Evolutionary conservation across 305 asterid genomes (phyloP).

Genomic region (Fraxinus paxiana): DNA sequence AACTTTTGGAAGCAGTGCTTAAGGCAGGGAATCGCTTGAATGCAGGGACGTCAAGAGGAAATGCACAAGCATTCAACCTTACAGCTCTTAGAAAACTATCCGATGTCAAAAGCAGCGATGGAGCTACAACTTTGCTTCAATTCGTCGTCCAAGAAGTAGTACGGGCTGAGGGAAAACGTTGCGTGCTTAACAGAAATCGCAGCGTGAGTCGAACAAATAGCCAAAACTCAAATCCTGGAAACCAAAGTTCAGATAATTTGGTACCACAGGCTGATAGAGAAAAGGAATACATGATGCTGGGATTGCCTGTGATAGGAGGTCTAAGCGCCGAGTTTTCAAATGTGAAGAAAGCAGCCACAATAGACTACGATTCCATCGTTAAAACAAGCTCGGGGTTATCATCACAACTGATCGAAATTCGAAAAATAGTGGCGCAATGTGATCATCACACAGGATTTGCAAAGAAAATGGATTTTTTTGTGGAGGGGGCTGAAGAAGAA

Average conservation of each 20-base stretch:
- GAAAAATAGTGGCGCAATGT: conserved; percentile 29
- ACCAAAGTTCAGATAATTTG: conserved; percentile 24
- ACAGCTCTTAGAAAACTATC: conserved; percentile 76
- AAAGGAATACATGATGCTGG: conserved; percentile 77
- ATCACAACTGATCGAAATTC: conserved; percentile 38
- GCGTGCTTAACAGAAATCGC: conserved; percentile 45
- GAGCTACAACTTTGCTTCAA: conserved; percentile 80
- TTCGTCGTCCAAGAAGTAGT: conserved; percentile 91
- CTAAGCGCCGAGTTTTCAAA: conserved; percentile 69
- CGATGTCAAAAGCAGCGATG: conserved; percentile 83
- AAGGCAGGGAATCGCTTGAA: conserved; percentile 87
- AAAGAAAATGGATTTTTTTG: conserved; percentile 52
- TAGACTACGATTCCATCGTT: conserved; percentile 51
- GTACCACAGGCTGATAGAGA: conserved; percentile 52
- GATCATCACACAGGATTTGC: conserved; percentile 45
- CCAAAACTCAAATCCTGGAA: conserved; percentile 27
- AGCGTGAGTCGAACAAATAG: conserved; percentile 46
- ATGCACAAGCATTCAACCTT: conserved; percentile 82
- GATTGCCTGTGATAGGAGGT: conserved; percentile 80
- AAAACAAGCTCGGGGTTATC: conserved; percentile 43
- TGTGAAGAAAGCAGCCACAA: conserved; percentile 66
- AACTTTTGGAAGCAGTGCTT: conserved; percentile 85
- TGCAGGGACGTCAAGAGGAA: conserved; percentile 84
- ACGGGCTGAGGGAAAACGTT: conserved; percentile 84
- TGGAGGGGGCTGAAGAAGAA: conserved; percentile 61